Evolutionary conservation across 2,329 filamentous ascomycete genomes (phyloP), one percentile per base, ranked within the genome.

Genomic region (Penicillium aurantiogriseum): DNA sequence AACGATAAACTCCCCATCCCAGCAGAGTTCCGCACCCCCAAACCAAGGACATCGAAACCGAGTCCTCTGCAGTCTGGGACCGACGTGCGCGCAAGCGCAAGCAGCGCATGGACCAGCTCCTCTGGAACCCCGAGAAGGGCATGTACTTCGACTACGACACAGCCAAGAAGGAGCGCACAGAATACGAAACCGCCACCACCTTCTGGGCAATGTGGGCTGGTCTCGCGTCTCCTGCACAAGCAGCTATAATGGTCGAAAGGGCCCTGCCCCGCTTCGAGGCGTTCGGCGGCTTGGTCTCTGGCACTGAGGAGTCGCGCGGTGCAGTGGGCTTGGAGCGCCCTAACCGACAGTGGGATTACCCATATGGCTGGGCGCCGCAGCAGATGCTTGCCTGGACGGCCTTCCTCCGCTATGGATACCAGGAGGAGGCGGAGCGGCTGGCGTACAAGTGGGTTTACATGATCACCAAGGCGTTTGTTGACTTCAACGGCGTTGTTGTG

Each of bases 131-230:
- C 65, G 82, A 90, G 65, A 87, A 90, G 72, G 93, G 93, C 57
- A 96, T 97, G 90, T 99, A 91, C 81, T 97, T 97, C 71, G 94
- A 99, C 77, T 99, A 97, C 75, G 84, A 99, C 77, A 96, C 91
- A 0, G 87, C 83, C 61, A 90, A 88, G 75, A 86, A 92, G 71
- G 77, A 91, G 76, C 90, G 89, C 68, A 91, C 87, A 64, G 85
- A 82, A 15, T 97, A 97, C 73, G 94, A 97, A 78, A 90, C 86
- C 63, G 91, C 89, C 54, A 99, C 94, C 3, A 97, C 92, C 0
- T 92, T 97, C 78, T 99, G 94, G 94, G 87, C 94, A 4, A 89
- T 99, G 78, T 99, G 94, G 93, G 91, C 93, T 13, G 93, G 93
- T 52, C 86, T 94, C 48, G 88, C 91, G 15, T 89, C 88, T 33